Base-by-base conservation (phyloP, 192 early-diverging fungal genomes). In the Linnemannia zychae region DNA sequence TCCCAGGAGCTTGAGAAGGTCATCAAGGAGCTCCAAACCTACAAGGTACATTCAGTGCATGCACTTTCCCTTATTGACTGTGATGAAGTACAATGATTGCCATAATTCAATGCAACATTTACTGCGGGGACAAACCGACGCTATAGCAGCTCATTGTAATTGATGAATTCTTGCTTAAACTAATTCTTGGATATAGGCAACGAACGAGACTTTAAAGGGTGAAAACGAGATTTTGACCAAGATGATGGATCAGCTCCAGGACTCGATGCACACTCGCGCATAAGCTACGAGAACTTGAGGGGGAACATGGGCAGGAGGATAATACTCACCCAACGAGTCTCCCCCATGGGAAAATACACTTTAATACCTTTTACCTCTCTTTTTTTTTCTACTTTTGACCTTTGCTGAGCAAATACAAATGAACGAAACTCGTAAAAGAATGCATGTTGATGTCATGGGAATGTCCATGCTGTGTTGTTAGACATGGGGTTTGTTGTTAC, bases 21-120 rank as follows among this genome's bases (percentile, higher is more conserved):
- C 33, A 50, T 20, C 24, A 86, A 88, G 65, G 90, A 89, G 77
- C 76, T 91, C 74, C 73, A 83, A 22, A 82, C 87, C 12, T 79
- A 80, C 28, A 87, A 87, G 79, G 90, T 90, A 87, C 49, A 16
- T 11, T 47, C n/a, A n/a, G 1, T 46, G 33, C 18, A 34, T 53
- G 18, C 20, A 57, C 0, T 72, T 72, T 11, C 28, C 9, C 31
- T 17, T 53, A 13, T 47, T 34, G n/a, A 2, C 3, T 34, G 5
- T 49, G 28, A 24, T 67, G 28, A 31, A 67, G 2, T 47, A 15
- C 6, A 0, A 44, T 44, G 40, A 3, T 44, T 3, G 9, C 40
- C 9, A 44, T 44, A 44, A 44, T 9, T 44, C 60, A n/a, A n/a
- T n/a, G n/a, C n/a, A n/a, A n/a, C n/a, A n/a, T n/a, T n/a, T n/a